These are phyloP conservation scores for Fusarium sp. DNA, from an alignment of 2,329 filamentous ascomycete species.

Conservation along the genomic window DNA sequence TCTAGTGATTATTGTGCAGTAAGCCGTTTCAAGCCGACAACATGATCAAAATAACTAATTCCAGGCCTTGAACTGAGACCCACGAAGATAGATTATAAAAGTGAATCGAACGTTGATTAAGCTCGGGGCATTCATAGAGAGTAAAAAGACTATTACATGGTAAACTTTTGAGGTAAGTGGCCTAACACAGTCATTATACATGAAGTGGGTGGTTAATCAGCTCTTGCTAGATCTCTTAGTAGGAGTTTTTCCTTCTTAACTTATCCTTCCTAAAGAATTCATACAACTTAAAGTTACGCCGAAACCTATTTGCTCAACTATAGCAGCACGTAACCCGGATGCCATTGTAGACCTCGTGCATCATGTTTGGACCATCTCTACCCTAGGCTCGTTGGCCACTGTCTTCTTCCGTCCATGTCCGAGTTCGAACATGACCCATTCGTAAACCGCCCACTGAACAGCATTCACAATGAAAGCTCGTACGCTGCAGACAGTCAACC, in stretches of 20 bases:
- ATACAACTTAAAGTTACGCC: neutral
- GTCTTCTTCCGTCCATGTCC: slow-evolving; percentile 40
- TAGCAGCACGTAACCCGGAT: slow-evolving; percentile 19
- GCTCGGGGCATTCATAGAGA: neutral
- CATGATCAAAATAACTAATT: neutral
- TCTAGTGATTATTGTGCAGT: neutral
- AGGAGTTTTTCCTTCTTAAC: neutral
- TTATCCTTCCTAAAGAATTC: neutral
- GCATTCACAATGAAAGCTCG: slow-evolving; percentile 94
- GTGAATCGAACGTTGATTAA: neutral
- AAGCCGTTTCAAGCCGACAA: slow-evolving; percentile 4
- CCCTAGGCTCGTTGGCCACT: neutral
- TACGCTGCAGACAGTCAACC: slow-evolving; percentile 81
- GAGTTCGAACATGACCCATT: slow-evolving; percentile 79
- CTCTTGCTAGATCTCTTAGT: neutral
- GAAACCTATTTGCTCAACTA: neutral
- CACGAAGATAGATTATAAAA: neutral
- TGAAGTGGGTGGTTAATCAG: too few relatives aligned
- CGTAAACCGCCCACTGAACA: slow-evolving; percentile 91
- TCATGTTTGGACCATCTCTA: neutral
- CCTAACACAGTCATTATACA: neutral
- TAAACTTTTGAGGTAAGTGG: neutral
- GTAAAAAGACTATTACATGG: neutral
- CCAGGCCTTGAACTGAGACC: neutral
- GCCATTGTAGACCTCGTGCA: neutral